Base-by-base conservation (phyloP, 2,329 filamentous ascomycete genomes). In the Amphichorda felina region DNA sequence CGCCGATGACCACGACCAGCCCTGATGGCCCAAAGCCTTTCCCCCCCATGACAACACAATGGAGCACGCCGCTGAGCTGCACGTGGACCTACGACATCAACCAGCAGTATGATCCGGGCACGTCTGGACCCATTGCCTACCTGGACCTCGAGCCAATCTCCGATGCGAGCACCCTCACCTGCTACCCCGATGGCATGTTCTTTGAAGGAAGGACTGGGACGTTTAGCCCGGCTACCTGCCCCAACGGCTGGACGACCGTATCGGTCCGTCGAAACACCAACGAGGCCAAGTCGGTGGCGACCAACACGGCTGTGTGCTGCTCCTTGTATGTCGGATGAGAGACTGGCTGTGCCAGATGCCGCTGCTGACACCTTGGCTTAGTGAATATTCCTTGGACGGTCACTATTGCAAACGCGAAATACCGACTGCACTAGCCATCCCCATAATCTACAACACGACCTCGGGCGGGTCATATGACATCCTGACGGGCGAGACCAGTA, bases 141-240 rank as follows among this genome's bases (percentile, higher is more conserved):
- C 43, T 62, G 11, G 59, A 62, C 37, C 37, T 59, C 26, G 50
- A 57, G 30, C 54, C 59, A 7, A 47, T 53, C 15, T 39, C 49
- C n/a, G 54, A 47, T 8, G 56, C 55, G 6, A 57, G 47, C 21
- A 58, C 56, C 2, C 43, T 61, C 31, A 59, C 59, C 3, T 62
- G 59, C 38, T 62, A 62, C 38, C 59, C 59, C 1, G 48, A 57
- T 25, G 53, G 53, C 42, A 62, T 62, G 59, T 61, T 62, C 35
- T 45, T 43, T 5, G 47, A 49, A 11, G 52, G 48, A 10, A 50
- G 51, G 15, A 60, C 55, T 4, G 59, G 59, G 16, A 51, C 60
- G 5, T 62, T 59, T 25, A 61, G 59, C 33, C 59, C 59, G 8
- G 59, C 50, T 3, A 56, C 55, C 18, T 62, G 59, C 31, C 59